phyloP scores from a whole-genome alignment of 106 monocot genomes.

The Dendrobium catenatum region DNA sequence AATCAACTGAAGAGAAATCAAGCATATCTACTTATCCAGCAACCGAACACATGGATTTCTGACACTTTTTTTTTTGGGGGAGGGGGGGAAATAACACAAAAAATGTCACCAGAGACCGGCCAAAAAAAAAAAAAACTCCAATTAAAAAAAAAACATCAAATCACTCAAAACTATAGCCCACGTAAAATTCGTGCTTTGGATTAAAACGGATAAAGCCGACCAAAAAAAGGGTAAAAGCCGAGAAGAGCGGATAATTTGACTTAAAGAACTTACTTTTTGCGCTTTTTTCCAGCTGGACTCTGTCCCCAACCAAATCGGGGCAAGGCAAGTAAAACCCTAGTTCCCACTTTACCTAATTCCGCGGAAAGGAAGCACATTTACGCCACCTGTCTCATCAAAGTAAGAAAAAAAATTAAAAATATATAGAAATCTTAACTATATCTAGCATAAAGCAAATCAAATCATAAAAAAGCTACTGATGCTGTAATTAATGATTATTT shows the following conservation, averaged over 20 bases:
- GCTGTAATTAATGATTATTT: background rate
- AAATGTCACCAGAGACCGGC: background rate
- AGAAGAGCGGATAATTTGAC: background rate
- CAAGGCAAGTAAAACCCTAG: background rate
- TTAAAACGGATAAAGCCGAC: background rate
- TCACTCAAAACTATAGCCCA: background rate
- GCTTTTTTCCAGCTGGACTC: background rate
- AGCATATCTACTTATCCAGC: background rate
- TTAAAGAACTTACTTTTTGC: background rate
- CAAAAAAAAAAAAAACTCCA: background rate
- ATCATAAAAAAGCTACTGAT: background rate
- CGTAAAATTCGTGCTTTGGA: background rate
- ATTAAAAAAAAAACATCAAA: background rate
- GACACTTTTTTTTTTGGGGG: background rate
- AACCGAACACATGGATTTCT: slow-evolving; percentile 18
- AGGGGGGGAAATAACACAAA: background rate
- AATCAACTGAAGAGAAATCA: background rate
- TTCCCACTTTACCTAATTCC: slow-evolving; percentile 1
- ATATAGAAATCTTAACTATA: too few species aligned
- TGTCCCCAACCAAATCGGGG: slow-evolving; percentile 3
- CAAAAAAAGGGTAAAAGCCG: background rate
- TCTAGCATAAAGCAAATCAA: background rate
- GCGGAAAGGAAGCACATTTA: background rate
- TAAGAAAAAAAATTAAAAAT: background rate
- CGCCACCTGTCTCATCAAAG: background rate